Base-by-base conservation (phyloP, 306 rosid species). In the Glycine tomentella region DNA sequence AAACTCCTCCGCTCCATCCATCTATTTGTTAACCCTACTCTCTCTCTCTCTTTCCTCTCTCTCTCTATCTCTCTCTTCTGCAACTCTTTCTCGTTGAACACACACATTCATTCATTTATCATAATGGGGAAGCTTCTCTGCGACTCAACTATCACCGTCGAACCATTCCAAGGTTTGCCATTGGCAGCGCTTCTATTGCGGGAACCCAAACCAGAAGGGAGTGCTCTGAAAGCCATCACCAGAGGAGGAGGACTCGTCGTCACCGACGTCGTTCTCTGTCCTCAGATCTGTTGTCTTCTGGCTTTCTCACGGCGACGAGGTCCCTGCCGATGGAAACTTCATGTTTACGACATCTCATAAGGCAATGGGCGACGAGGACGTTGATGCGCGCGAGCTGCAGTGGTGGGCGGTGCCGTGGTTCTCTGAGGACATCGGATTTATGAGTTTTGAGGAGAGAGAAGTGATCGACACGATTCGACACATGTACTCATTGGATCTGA, bases 231-330 rank as follows among this genome's bases (percentile, higher is more conserved):
- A 91, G 87, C 92, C 84, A 3, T 92, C 97, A 6, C 78, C 58
- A 81, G 88, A 42, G 45, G 83, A 66, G 55, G 89, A 72, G 11
- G 92, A 82, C 16, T 87, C 87, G 8, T n/a, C n/a, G n/a, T n/a
- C n/a, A n/a, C n/a, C n/a, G n/a, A n/a, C n/a, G n/a, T n/a, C n/a
- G n/a, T n/a, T n/a, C n/a, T n/a, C n/a, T n/a, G n/a, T n/a, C n/a
- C n/a, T n/a, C n/a, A n/a, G n/a, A n/a, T n/a, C n/a, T n/a, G n/a
- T n/a, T n/a, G 92, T n/a, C 0, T 95, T 95, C 87, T 89, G 94
- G 3, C 94, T 95, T n/a, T 90, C 98, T 0, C 92, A 95, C 71
- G 99, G 99, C 52, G 97, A 98, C 0, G 97, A 95, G 84, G 98
- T 95, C n/a, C 91, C 97, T 0, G 62, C 99, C 33, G 98, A 95